Base-by-base conservation (phyloP, 768 basidiomycete species). In the Leucocoprinus birnbaumii region DNA sequence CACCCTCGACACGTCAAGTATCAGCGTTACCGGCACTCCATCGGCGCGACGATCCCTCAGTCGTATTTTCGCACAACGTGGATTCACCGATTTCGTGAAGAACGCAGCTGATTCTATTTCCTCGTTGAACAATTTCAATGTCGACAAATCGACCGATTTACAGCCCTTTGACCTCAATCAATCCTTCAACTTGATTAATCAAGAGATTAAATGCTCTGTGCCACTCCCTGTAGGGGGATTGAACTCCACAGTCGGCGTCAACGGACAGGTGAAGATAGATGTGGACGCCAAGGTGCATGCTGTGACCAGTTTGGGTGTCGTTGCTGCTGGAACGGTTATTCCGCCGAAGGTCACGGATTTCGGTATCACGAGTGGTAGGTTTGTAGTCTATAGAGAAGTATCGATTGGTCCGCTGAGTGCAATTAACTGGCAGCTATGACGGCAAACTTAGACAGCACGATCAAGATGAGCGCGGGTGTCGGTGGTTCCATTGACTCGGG, bases 401-500 rank as follows among this genome's bases (percentile, higher is more conserved):
- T 18, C 31, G 21, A 60, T 53, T 55, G 53, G 21, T 37, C 26
- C 34, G 38, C 55, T 38, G 38, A 13, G n/a, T n/a, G n/a, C n/a
- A n/a, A n/a, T n/a, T n/a, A n/a, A n/a, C n/a, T n/a, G n/a, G n/a
- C n/a, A 73, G 72, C 57, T 43, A 27, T 81, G 24, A 71, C 64
- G 18, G 74, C 71, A 0, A 62, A 71, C n/a, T 57, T 80, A 4
- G 64, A 70, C 47, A 78, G 75, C 0, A 68, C 65, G 1, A 48
- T 82, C 19, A 64, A 66, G 21, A 38, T 81, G 46, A 63, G 59
- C 7, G 75, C 75, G 9, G 68, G 65, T 18, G 68, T 73, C 3
- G 62, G 68, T 47, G 80, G 76, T 0, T 64, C 66, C 0, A 56
- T 80, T 16, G 74, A 78, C 57, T 72, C 77, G 0, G 79, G 76